Conservation (phyloP, 2,329 filamentous ascomycete species). For the Aspergillus sp. region DNA sequence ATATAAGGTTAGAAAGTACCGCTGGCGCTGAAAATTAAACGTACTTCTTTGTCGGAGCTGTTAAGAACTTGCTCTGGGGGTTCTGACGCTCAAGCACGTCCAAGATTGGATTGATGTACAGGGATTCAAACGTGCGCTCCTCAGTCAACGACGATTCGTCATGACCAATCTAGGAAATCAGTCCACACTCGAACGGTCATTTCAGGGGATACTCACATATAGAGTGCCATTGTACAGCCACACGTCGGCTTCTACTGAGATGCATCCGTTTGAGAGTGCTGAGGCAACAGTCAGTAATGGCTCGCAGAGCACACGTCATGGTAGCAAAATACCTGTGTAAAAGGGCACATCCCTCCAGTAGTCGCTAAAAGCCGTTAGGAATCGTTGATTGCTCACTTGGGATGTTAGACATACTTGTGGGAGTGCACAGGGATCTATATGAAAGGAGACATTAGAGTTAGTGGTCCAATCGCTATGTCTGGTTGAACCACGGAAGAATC, state of each 20-base stretch:
- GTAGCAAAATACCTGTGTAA: slow-evolving; percentile 42
- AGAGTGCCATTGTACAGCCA: slow-evolving; percentile 62
- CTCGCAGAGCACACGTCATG: background rate
- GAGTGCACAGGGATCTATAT: slow-evolving; percentile 47
- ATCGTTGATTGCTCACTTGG: background rate
- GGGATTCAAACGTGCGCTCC: slow-evolving; percentile 58
- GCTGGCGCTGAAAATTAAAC: slow-evolving; percentile 1
- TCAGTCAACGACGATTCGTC: slow-evolving; percentile 56
- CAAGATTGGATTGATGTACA: slow-evolving; percentile 65
- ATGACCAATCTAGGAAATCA: slow-evolving; percentile 57
- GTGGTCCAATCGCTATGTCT: background rate
- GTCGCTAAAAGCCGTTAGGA: slow-evolving; percentile 53
- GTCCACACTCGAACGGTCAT: background rate
- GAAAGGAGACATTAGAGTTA: slow-evolving; percentile 6
- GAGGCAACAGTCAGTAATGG: slow-evolving; percentile 22
- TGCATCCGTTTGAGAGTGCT: slow-evolving; percentile 62
- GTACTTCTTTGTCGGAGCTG: slow-evolving; percentile 54
- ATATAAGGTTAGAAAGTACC: slow-evolving; percentile 4
- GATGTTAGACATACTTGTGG: slow-evolving; percentile 39
- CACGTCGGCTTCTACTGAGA: slow-evolving; percentile 64
- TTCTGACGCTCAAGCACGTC: slow-evolving; percentile 61
- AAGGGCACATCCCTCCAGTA: slow-evolving; percentile 57
- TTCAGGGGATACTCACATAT: slow-evolving; percentile 47
- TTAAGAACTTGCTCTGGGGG: slow-evolving; percentile 56
- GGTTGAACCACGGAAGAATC: background rate